Conservation (phyloP, 768 basidiomycete species). For the Kwoniella europaea region DNA sequence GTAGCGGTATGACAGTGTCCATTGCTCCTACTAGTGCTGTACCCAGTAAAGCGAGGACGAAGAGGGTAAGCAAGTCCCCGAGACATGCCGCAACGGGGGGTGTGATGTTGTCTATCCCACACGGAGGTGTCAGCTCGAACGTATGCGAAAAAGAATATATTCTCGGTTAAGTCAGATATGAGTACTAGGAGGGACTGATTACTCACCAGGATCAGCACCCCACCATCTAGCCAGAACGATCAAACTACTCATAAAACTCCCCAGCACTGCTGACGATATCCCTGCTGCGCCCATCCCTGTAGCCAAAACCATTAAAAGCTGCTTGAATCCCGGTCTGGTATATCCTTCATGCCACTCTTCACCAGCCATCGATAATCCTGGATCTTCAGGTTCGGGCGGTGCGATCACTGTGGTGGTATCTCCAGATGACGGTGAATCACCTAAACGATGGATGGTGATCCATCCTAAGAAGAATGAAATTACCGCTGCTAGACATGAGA, state of each 20-base stretch:
- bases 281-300: constrained; percentile 76
- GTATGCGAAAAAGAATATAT: no score
- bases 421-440: constrained; percentile 30
- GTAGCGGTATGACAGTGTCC: constrained; percentile 68
- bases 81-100: constrained; percentile 90
- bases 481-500: constrained; percentile 83
- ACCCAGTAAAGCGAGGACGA: constrained; percentile 69
- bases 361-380: constrained; percentile 38
- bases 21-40: constrained; percentile 71
- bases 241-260: constrained; percentile 88
- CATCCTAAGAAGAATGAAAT: constrained; percentile 75
- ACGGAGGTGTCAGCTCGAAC: background rate
- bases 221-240: constrained; percentile 76
- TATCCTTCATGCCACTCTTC: constrained; percentile 56
- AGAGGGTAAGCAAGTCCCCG: constrained; percentile 88
- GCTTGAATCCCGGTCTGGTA: constrained; percentile 59
- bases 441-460: constrained; percentile 55
- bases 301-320: constrained; percentile 60
- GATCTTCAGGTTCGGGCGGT: constrained; percentile 23
- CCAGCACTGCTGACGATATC: constrained; percentile 75
- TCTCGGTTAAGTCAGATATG: no score
- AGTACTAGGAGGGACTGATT: background rate
- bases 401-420: constrained; percentile 12
- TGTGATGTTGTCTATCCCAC: constrained; percentile 83
- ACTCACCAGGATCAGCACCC: constrained; percentile 80